These are phyloP conservation scores for Aspergillus ruber DNA, from an alignment of 2,329 filamentous ascomycete genomes.

Conservation along the genomic window DNA sequence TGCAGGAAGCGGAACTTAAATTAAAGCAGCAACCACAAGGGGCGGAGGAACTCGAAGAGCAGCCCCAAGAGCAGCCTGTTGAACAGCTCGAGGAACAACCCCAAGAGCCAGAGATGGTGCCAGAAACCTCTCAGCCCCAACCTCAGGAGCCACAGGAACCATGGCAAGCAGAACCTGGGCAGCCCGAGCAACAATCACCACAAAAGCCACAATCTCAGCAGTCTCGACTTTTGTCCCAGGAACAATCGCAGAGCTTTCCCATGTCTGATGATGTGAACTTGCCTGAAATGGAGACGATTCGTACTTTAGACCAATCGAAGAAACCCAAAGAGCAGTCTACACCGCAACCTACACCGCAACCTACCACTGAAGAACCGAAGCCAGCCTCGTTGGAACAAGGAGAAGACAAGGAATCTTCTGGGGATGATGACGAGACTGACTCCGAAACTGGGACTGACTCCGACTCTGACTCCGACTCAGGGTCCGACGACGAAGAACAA, in stretches of 20 bases:
- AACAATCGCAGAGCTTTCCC: neutral
- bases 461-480: constrained; percentile 4
- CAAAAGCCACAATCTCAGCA: neutral
- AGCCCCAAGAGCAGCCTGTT: neutral
- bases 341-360: neutral
- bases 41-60: neutral
- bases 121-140: neutral
- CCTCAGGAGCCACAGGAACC: neutral
- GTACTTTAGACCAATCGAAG: neutral
- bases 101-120: neutral
- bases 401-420: constrained; percentile 2
- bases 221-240: neutral
- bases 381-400: neutral
- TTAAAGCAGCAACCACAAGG: neutral
- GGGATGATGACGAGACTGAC: neutral
- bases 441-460: no score
- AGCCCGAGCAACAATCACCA: neutral
- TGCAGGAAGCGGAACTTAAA: neutral
- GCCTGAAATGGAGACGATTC: neutral
- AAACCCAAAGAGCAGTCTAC: neutral
- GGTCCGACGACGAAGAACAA: neutral
- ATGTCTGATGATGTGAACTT: neutral
- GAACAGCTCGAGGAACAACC: neutral
- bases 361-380: neutral
- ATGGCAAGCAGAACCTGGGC: neutral